Evolutionary conservation across 768 basidiomycete genomes (phyloP).

Genomic region (Lactifluus echinatus): DNA sequence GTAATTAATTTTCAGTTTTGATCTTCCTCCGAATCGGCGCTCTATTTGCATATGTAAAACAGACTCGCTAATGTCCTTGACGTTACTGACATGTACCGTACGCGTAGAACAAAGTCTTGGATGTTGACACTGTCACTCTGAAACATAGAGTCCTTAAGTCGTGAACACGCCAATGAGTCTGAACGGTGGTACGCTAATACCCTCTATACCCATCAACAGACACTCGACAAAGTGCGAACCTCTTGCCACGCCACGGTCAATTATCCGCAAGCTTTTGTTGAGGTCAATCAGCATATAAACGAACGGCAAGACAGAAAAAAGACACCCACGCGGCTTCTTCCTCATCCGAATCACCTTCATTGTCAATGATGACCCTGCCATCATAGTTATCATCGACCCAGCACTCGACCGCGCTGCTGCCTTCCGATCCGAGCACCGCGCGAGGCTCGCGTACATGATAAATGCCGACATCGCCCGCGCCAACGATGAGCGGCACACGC

Average conservation of each 20-base stretch:
- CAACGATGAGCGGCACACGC: constrained; percentile 73
- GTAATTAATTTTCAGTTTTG: neutral
- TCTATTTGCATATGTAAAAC: neutral
- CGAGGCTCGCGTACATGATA: constrained; percentile 79
- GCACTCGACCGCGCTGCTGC: constrained; percentile 72
- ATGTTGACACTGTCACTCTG: neutral
- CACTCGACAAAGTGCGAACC: constrained; percentile 96
- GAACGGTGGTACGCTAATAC: constrained; percentile 68
- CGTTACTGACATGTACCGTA: neutral
- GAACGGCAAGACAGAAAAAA: neutral
- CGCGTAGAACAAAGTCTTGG: neutral
- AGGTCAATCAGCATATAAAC: neutral
- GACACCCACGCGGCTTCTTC: constrained; percentile 54
- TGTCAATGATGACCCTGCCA: constrained; percentile 71
- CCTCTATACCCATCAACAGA: constrained; percentile 79
- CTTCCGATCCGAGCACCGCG: constrained; percentile 35
- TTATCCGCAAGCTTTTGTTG: constrained; percentile 58
- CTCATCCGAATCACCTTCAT: constrained; percentile 58
- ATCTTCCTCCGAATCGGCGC: neutral
- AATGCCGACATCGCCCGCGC: constrained; percentile 87
- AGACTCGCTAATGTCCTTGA: neutral
- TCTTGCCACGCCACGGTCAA: constrained; percentile 76
- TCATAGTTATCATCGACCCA: constrained; percentile 96
- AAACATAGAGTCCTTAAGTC: constrained; percentile 36
- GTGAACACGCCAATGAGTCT: constrained; percentile 89